Percentiles rank a stretch among this genome's conserved stretches.
These are phyloP conservation scores for Ophiostoma quercus DNA, from an alignment of 2,329 filamentous ascomycete species.

Conservation along the genomic window DNA sequence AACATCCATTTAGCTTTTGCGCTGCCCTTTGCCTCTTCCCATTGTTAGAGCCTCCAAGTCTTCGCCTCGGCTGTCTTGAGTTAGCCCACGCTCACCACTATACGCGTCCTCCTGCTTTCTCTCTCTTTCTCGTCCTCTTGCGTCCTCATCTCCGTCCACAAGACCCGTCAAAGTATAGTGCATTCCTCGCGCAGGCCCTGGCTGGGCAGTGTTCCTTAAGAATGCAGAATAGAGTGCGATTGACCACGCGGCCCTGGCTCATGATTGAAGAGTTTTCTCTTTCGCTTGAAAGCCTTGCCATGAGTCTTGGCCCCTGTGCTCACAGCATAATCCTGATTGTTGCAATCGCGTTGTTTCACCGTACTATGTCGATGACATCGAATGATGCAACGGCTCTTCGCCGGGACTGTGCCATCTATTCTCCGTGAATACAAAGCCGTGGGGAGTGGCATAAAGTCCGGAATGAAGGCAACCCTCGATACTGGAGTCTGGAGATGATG, in stretches of 20 bases:
- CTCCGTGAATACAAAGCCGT: not conserved
- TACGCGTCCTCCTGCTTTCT: not conserved
- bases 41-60: not conserved
- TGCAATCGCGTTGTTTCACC: not conserved
- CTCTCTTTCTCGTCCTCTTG: not conserved
- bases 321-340: not conserved
- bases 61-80: not conserved
- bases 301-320: not conserved
- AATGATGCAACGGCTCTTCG: not conserved
- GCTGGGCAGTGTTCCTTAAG: not conserved
- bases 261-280: not conserved
- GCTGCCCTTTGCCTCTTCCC: not conserved
- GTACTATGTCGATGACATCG: not conserved
- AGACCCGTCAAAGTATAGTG: not conserved
- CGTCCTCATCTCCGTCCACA: not conserved
- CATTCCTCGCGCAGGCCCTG: not conserved
- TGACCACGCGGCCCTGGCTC: slow-evolving; percentile 1
- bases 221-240: not conserved
- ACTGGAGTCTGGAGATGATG: not conserved
- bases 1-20: not conserved
- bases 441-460: not conserved
- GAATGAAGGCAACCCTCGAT: not conserved
- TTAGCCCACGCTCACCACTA: slow-evolving; percentile 1
- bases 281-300: not conserved
- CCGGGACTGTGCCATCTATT: not conserved